Evolutionary conservation across 352 stramenopile genomes (phyloP).

Genomic region (Globisporangium paroecandrum): DNA sequence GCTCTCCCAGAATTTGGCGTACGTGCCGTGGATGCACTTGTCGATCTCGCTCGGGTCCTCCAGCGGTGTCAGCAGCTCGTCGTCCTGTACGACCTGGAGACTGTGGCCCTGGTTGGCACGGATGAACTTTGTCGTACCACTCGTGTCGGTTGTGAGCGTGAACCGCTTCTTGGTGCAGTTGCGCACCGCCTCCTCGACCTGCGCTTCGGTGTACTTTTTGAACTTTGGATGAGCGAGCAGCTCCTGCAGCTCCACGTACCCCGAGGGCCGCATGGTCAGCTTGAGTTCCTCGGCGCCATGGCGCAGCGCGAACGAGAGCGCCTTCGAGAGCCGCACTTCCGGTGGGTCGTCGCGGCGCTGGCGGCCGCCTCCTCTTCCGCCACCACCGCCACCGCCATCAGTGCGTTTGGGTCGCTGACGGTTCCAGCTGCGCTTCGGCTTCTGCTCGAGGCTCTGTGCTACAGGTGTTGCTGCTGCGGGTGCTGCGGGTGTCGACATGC

Average conservation of each 20-base stretch:
- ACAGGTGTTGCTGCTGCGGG: not conserved
- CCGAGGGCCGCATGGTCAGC: constrained; percentile 64
- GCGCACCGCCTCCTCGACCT: constrained; percentile 66
- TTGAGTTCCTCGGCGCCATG: constrained; percentile 68
- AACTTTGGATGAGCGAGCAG: constrained; percentile 59
- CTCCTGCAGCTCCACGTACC: constrained; percentile 55
- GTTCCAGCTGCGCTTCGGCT: not conserved
- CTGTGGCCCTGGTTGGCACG: constrained; percentile 84
- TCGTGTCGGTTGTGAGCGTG: constrained; percentile 52
- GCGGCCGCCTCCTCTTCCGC: too few relatives aligned
- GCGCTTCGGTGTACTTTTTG: constrained; percentile 36
- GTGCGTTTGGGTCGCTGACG: not conserved
- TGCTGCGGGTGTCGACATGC: constrained; percentile 3
- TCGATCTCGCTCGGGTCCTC: constrained; percentile 38
- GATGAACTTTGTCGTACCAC: constrained; percentile 44
- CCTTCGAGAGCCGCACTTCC: constrained; percentile 73
- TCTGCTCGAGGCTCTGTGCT: not conserved
- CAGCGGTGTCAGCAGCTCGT: constrained; percentile 66
- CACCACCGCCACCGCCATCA: not conserved
- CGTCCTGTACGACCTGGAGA: constrained; percentile 58
- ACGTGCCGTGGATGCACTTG: constrained; percentile 80
- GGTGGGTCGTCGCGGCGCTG: constrained; percentile 38
- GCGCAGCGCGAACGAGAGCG: constrained; percentile 69
- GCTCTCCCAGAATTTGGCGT: constrained; percentile 60
- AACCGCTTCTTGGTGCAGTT: constrained; percentile 78